phyloP scores from a whole-genome alignment of 495 filamentous ascomycete genomes.

The Tirmania nivea region DNA sequence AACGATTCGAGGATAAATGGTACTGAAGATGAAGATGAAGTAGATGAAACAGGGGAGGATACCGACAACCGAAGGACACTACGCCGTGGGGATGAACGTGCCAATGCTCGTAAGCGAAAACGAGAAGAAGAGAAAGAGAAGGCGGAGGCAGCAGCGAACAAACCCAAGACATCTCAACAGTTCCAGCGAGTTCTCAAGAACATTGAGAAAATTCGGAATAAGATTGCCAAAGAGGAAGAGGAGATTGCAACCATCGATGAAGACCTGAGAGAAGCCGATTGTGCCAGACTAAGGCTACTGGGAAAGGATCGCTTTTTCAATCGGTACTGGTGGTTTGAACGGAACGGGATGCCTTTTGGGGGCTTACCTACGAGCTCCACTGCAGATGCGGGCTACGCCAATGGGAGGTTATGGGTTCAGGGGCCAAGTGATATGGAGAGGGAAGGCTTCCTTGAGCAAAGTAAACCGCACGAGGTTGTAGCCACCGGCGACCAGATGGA shows the following conservation, averaged over 20 bases:
- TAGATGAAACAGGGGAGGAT: constrained; percentile 43
- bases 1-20: constrained; percentile 43
- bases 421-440: constrained; percentile 59
- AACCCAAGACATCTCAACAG: constrained; percentile 61
- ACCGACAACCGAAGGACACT: constrained; percentile 41
- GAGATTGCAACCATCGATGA: constrained; percentile 70
- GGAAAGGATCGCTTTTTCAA: constrained; percentile 95
- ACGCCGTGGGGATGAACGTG: constrained; percentile 55
- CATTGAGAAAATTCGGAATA: constrained; percentile 63
- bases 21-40: constrained; percentile 35
- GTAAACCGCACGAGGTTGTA: constrained; percentile 31
- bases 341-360: constrained; percentile 90
- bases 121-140: constrained; percentile 66
- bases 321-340: constrained; percentile 96
- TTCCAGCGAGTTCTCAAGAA: constrained; percentile 70
- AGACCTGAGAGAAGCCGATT: constrained; percentile 80
- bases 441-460: constrained; percentile 50
- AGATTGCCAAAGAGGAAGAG: constrained; percentile 57
- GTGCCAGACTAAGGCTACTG: constrained; percentile 66
- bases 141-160: constrained; percentile 59
- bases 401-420: constrained; percentile 89
- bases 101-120: constrained; percentile 61
- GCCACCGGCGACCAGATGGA: constrained; percentile 37
- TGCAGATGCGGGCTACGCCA: constrained; percentile 67
- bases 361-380: constrained; percentile 79